Percentiles rank a stretch among this genome's conserved stretches.
phyloP scores from a whole-genome alignment of 192 early-diverging fungal species.

The Coemansia sp. region DNA sequence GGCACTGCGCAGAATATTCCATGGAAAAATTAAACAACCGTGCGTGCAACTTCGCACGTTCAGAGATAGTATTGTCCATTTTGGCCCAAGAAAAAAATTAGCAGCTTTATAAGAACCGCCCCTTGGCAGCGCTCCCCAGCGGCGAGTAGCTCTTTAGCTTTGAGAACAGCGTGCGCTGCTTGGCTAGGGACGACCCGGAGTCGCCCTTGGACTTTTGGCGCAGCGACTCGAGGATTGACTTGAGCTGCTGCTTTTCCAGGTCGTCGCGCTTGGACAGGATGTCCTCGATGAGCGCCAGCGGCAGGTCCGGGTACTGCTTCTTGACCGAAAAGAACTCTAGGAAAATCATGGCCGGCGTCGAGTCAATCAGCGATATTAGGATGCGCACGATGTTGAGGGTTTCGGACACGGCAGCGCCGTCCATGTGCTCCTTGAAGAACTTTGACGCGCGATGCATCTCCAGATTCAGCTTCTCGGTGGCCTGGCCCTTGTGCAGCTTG shows the following conservation, averaged over 20 bases:
- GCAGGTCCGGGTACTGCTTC: constrained; percentile 89
- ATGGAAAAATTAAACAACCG: not conserved
- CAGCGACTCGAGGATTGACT: constrained; percentile 84
- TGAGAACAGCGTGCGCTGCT: constrained; percentile 47
- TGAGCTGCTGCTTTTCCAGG: constrained; percentile 78
- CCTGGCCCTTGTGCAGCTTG: constrained; percentile 66
- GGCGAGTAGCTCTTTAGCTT: constrained; percentile 47
- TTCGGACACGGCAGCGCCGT: constrained; percentile 66
- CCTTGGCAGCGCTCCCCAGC: constrained; percentile 21
- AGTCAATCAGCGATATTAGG: constrained; percentile 51
- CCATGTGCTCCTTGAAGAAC: constrained; percentile 79
- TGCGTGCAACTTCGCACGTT: too few relatives aligned
- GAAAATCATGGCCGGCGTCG: constrained; percentile 78
- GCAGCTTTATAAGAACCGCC: not conserved
- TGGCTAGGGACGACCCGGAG: constrained; percentile 45
- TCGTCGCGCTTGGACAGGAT: constrained; percentile 87
- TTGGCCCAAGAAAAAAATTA: not conserved
- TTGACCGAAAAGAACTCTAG: constrained; percentile 90
- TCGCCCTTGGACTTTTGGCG: constrained; percentile 49
- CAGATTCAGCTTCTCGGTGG: constrained; percentile 66
- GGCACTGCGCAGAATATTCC: constrained; percentile 21
- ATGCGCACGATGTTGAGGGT: constrained; percentile 62
- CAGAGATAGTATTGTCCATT: too few relatives aligned
- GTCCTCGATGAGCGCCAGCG: constrained; percentile 90
- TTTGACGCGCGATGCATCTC: constrained; percentile 73